These are phyloP conservation scores for Neurospora tetrasperma DNA, from an alignment of 495 filamentous ascomycete species.

Conservation along the genomic window DNA sequence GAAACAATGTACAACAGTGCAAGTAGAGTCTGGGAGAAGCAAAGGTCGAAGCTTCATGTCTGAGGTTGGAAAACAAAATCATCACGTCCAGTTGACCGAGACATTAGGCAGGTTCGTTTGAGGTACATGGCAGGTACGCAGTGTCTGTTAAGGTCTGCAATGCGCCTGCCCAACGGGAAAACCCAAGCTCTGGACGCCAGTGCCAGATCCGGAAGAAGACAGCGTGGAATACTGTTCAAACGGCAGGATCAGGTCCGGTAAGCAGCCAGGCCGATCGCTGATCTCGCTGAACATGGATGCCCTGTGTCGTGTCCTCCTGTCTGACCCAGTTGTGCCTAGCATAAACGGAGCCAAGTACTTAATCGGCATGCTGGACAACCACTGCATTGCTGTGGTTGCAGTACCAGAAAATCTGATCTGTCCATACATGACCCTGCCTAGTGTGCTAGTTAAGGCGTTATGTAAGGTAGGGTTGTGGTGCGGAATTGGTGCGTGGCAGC, in stretches of 20 bases:
- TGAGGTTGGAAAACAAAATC: not conserved
- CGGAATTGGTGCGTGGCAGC: not conserved
- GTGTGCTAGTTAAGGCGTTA: conserved; percentile 1
- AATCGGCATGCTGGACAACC: not conserved
- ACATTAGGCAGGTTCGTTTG: not conserved
- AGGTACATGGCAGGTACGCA: not conserved
- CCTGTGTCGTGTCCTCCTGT: not conserved
- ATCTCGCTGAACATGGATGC: not conserved
- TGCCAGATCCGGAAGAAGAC: not conserved
- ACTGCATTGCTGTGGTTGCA: not conserved
- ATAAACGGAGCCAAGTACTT: not conserved
- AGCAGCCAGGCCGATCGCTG: not conserved
- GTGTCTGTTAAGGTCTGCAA: not conserved
- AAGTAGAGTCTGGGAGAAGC: not conserved
- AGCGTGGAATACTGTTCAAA: not conserved
- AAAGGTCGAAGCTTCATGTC: not conserved
- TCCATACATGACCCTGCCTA: not conserved
- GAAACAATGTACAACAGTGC: not conserved
- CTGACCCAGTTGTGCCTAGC: not conserved
- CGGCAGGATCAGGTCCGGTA: not conserved
- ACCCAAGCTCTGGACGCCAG: not conserved
- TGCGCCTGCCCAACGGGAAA: not conserved
- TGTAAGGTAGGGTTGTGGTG: not conserved
- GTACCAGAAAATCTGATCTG: not conserved
- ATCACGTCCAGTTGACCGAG: not conserved